A percentile compares a stretch with the other conserved stretches of the same genome.
phyloP scores from a whole-genome alignment of 768 basidiomycete genomes.

The Tremella mesenterica region DNA sequence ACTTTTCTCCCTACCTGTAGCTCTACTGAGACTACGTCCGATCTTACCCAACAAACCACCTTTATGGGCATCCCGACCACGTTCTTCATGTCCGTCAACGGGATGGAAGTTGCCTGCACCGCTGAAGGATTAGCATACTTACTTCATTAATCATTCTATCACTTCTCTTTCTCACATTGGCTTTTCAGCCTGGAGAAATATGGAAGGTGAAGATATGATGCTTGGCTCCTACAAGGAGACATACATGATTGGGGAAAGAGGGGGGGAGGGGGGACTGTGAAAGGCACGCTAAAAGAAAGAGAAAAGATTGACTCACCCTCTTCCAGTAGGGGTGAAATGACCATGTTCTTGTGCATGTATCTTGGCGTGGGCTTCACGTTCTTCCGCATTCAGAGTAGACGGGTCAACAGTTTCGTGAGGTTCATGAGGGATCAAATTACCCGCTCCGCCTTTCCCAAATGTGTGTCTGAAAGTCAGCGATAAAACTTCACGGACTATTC shows the following conservation, averaged over 20 bases:
- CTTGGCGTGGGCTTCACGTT: slow-evolving; percentile 33
- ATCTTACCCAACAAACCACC: slow-evolving; percentile 37
- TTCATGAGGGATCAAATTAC: slow-evolving; percentile 21
- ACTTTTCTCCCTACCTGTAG: slow-evolving; percentile 20
- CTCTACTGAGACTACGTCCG: slow-evolving; percentile 32
- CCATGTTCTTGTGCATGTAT: slow-evolving; percentile 22
- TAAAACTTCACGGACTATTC: no score
- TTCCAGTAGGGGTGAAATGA: slow-evolving; percentile 20
- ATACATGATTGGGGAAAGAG: no score
- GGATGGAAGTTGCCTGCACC: slow-evolving; percentile 3
- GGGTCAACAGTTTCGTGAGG: slow-evolving; percentile 20
- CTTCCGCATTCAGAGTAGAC: slow-evolving; percentile 30
- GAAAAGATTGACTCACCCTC: slow-evolving; percentile 41
- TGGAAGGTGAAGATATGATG: no score
- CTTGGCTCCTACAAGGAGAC: no score
- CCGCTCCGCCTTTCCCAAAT: slow-evolving; percentile 22
- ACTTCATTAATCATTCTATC: slow-evolving; percentile 23
- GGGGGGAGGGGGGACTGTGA: no score
- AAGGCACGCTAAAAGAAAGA: neutral
- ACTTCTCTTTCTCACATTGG: neutral
- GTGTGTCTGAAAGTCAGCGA: slow-evolving; percentile 15
- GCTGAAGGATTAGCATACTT: slow-evolving; percentile 14
- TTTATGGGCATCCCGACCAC: slow-evolving; percentile 23
- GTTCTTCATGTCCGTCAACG: slow-evolving; percentile 19
- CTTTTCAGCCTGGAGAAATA: no score